Conservation (phyloP, 257 asterid genomes). For the Prunella vulgaris region DNA sequence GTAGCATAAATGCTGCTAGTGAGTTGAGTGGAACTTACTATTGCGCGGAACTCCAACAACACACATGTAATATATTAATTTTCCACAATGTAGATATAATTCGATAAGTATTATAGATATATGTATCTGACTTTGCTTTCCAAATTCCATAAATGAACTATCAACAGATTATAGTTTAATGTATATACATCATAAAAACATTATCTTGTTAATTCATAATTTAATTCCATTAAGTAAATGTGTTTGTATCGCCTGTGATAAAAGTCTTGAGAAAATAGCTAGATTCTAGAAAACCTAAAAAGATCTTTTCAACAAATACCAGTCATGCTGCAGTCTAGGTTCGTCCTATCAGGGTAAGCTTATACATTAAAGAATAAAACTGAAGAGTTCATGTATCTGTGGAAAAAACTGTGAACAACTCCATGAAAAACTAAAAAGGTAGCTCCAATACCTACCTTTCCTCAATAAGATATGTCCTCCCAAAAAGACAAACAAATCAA, state of each 20-base stretch:
- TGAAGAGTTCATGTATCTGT: no score
- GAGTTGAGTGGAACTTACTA: conserved; percentile 1
- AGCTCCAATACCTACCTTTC: not conserved
- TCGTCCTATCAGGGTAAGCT: not conserved
- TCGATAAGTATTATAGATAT: not conserved
- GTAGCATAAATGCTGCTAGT: not conserved
- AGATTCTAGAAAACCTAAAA: not conserved
- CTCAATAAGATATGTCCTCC: not conserved
- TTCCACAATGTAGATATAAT: not conserved
- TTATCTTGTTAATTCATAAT: not conserved
- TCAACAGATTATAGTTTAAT: not conserved
- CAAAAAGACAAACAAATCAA: not conserved
- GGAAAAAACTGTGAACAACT: conserved; percentile 2
- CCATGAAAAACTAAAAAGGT: not conserved
- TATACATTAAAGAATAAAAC: no score
- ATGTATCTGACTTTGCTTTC: conserved; percentile 4
- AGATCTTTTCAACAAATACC: not conserved
- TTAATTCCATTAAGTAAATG: not conserved
- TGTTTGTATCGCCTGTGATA: not conserved
- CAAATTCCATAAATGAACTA: not conserved
- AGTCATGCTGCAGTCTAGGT: not conserved
- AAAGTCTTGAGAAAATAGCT: not conserved
- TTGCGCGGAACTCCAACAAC: not conserved
- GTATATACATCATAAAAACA: not conserved
- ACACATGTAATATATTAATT: not conserved